phyloP scores from a whole-genome alignment of 164 flowering plant genomes.

The Platanus orientalis region DNA sequence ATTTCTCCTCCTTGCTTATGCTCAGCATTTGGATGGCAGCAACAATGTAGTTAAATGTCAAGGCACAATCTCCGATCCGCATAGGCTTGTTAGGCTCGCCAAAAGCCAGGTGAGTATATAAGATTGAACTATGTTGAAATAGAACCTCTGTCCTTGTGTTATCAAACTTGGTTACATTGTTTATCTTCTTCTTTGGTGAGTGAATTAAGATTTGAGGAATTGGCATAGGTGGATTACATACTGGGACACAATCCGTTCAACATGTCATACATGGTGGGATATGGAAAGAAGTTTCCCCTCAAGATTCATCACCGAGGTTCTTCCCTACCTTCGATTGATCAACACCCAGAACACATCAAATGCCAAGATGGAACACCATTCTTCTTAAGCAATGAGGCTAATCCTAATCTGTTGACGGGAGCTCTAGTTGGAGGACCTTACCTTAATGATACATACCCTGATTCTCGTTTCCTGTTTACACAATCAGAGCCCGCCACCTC shows the following conservation, averaged over 20 bases:
- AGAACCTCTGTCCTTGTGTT: too few relatives aligned
- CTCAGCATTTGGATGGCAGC: conserved; percentile 16
- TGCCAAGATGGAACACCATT: conserved; percentile 44
- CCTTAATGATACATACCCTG: conserved; percentile 34
- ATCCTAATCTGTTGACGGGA: conserved; percentile 50
- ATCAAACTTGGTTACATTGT: too few relatives aligned
- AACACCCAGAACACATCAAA: conserved; percentile 28
- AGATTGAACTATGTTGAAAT: too few relatives aligned
- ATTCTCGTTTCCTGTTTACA: conserved; percentile 28
- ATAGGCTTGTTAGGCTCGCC: conserved; percentile 29
- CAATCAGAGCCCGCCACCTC: conserved; percentile 78
- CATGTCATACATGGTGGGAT: conserved; percentile 87
- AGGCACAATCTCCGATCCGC: conserved; percentile 16
- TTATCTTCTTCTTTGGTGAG: too few relatives aligned
- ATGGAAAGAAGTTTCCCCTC: conserved; percentile 49
- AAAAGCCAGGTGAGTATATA: conserved; percentile 31
- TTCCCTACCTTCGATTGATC: conserved; percentile 40
- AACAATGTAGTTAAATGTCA: conserved; percentile 31
- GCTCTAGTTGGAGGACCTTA: conserved; percentile 75
- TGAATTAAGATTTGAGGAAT: too few relatives aligned
- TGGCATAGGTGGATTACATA: conserved; percentile 48
- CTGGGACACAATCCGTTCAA: conserved; percentile 53
- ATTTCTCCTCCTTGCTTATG: conserved; percentile 44
- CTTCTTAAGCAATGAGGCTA: conserved; percentile 28
- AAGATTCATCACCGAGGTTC: conserved; percentile 66